Base-by-base conservation (phyloP, 2,329 filamentous ascomycete genomes). In the Albophoma yamanashiensis region DNA sequence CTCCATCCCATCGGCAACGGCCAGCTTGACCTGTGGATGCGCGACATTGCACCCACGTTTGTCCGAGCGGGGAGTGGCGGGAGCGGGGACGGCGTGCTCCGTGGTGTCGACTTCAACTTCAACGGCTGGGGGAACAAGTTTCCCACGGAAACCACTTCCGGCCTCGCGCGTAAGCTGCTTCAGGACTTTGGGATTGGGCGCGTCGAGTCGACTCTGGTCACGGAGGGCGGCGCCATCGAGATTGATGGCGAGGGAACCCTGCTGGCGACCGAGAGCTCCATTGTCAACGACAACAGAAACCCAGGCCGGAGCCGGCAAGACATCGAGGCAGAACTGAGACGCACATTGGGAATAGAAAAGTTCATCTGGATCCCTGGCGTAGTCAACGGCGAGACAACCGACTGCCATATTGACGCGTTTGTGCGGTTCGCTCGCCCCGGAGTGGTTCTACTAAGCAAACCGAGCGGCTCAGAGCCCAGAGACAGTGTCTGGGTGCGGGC, bases 221-320 rank as follows among this genome's bases (percentile, higher is more conserved):
- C 64, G 0, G 68, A 72, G 56, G 68, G 70, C 1, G 68, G 68
- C 1, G 65, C 64, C 0, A 60, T 71, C 5, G 70, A 70, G 25
- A 61, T 67, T 6, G 70, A 71, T 34, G 68, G 70, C 20, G 60
- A 67, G 15, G 68, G 70, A 2, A 70, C 70, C 5, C 60, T 72
- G 1, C 31, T 71, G 5, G 59, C 65, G 0, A 70, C 68, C 0
- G 68, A 71, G 40, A 71, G 68, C 55, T 65, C 67, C 1, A 64
- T 72, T 9, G 20, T 71, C 50, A 72, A 70, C 58, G 53, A 63
- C 8, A 71, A 71, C 53, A 63, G 69, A 9, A 71, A 72, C 45
- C 66, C 65, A 0, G 64, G 64, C 0, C 47, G 60, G 27, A 59
- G 50, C 42, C 67, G 63, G 6, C 1, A 58, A 15, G 60, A 68